Evolutionary conservation across 2,329 filamentous ascomycete species (phyloP), one percentile per base, ranked within the genome.

Genomic region (Aspergillus neotritici): DNA sequence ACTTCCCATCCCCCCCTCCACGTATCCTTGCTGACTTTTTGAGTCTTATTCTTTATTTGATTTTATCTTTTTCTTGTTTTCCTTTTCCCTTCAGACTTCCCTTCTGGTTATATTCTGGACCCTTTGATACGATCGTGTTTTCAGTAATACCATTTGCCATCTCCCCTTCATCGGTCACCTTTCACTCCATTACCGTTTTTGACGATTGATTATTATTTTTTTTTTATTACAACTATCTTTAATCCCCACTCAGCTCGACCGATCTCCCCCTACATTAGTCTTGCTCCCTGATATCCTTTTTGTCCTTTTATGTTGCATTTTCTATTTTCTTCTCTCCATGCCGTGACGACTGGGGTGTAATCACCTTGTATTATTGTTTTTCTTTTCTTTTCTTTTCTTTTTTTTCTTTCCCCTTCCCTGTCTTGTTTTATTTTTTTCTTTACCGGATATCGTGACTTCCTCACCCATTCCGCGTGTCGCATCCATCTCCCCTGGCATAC

Each of bases 11-110:
- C n/a, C n/a, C n/a, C n/a, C n/a, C n/a, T n/a, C n/a, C n/a, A n/a
- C 40, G 48, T 53, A 55, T 40, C 51, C 54, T 49, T 56, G 51
- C 49, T 54, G 47, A 54, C 50, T 44, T 55, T 51, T 53, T 51
- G 41, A 47, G 50, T 46, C 41, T 52, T 54, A 16, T 31, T 40
- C 37, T 38, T 35, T 47, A 25, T 32, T 34, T 33, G 25, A 21
- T 25, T 35, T 5, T n/a, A 21, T 15, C 12, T 40, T 6, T 36
- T 10, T 28, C 25, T 33, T 10, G 34, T 46, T 42, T 46, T 45
- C 41, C 31, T 37, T 49, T 47, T 47, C 43, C 43, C 37, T 47
- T 45, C 35, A 45, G 35, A 35, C 33, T 34, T 40, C 44, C 39
- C 34, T 44, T 31, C 16, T 34, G 31, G 41, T 41, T 44, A 37